These are phyloP conservation scores for Tripterygium wilfordii DNA, from an alignment of 177 flowering plant species.

Conservation along the genomic window DNA sequence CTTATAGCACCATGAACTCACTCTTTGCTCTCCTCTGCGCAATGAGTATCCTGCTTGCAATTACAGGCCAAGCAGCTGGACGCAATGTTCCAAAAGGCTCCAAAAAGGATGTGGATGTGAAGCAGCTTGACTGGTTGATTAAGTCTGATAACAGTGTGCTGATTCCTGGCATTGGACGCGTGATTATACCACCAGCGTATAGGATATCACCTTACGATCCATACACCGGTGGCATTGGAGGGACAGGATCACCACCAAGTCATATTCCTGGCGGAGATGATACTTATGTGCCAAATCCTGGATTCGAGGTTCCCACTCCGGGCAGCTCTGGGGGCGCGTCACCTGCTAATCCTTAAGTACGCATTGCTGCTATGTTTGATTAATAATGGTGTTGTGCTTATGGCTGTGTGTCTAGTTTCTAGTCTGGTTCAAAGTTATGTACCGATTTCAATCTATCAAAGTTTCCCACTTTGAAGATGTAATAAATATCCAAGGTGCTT, in stretches of 20 bases:
- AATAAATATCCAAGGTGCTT: no score
- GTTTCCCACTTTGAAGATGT: no score
- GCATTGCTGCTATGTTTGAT: neutral
- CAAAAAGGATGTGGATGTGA: slow-evolving; percentile 7
- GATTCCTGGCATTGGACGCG: slow-evolving; percentile 34
- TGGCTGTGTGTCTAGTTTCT: no score
- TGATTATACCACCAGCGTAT: slow-evolving; percentile 17
- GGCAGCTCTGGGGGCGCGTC: neutral
- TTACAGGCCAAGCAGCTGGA: slow-evolving; percentile 18
- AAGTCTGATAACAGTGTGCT: slow-evolving; percentile 14
- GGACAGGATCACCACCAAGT: slow-evolving; percentile 5
- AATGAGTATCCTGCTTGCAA: slow-evolving; percentile 19
- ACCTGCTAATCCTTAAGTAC: neutral
- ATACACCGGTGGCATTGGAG: slow-evolving; percentile 9
- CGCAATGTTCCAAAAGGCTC: slow-evolving; percentile 19
- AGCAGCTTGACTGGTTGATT: slow-evolving; percentile 25
- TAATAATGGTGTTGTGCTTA: no score
- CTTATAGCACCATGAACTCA: slow-evolving; percentile 6
- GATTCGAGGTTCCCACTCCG: slow-evolving; percentile 5
- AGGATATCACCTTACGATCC: neutral
- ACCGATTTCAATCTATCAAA: no score
- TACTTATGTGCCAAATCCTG: slow-evolving; percentile 42
- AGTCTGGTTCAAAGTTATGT: no score
- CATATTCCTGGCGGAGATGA: slow-evolving; percentile 48
- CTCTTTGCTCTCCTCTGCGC: slow-evolving; percentile 18